A percentile compares a stretch with the other conserved stretches of the same genome.
phyloP scores from a whole-genome alignment of 2,329 filamentous ascomycete species.

The Ascocoryne sarcoides region DNA sequence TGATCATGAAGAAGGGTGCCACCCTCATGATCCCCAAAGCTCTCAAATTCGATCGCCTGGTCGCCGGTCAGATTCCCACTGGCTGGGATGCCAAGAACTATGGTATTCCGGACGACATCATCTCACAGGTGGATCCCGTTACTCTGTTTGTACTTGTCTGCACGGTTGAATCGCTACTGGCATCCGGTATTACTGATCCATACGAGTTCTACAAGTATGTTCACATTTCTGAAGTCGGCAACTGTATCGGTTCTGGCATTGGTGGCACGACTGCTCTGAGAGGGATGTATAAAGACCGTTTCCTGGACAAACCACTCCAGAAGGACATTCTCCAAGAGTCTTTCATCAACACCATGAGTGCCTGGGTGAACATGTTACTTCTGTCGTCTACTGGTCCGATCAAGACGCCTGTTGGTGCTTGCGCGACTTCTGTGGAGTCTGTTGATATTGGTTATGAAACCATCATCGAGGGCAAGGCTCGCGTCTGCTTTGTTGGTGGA shows the following conservation, averaged over 20 bases:
- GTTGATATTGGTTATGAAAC: conserved; percentile 97
- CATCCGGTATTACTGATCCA: conserved; percentile 92
- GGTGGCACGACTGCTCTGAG: conserved; percentile 86
- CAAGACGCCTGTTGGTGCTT: conserved; percentile 97
- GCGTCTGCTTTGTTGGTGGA: conserved; percentile 93
- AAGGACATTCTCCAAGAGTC: conserved; percentile 99
- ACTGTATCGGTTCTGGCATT: conserved; percentile 97
- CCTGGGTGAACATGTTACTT: conserved; percentile 99
- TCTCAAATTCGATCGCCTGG: conserved; percentile 90
- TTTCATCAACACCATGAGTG: conserved; percentile 99
- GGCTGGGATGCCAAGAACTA: conserved; percentile 97
- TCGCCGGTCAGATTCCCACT: conserved; percentile 92
- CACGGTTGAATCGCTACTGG: conserved; percentile 82
- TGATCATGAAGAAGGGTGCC: conserved; percentile 91
- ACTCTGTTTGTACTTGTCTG: conserved; percentile 92
- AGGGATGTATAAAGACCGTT: conserved; percentile 98
- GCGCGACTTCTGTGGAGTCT: conserved; percentile 94
- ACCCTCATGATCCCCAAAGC: conserved; percentile 95
- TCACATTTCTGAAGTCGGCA: conserved; percentile 93
- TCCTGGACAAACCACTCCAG: conserved; percentile 92
- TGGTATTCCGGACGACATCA: conserved; percentile 94
- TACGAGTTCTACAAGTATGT: conserved; percentile 99
- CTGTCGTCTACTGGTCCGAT: conserved; percentile 95
- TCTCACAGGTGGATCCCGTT: conserved; percentile 93
- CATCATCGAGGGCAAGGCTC: conserved; percentile 96